phyloP scores from a whole-genome alignment of 2,329 filamentous ascomycete species.

The Teratosphaeria pseudoeucalypti region DNA sequence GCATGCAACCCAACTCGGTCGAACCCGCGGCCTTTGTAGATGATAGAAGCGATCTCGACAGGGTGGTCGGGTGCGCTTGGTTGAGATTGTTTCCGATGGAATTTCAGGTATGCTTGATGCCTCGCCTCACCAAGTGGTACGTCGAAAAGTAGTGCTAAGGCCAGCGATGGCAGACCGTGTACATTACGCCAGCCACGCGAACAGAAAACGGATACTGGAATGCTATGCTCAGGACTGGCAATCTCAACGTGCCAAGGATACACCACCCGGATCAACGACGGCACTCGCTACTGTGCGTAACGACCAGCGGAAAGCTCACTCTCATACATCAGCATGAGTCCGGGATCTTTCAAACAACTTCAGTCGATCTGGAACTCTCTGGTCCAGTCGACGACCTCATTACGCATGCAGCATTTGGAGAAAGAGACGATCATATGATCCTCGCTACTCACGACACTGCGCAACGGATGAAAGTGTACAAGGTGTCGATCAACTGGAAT shows the following conservation, averaged over 20 bases:
- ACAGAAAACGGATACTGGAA: conserved; percentile 52
- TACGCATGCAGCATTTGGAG: conserved; percentile 64
- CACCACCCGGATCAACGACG: conserved; percentile 61
- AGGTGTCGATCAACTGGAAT: conserved; percentile 66
- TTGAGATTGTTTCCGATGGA: conserved; percentile 39
- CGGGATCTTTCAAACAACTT: conserved; percentile 58
- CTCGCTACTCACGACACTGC: conserved; percentile 59
- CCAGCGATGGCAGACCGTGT: conserved; percentile 15
- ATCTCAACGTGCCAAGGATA: conserved; percentile 51
- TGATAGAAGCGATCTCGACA: conserved; percentile 49
- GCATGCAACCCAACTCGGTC: conserved; percentile 49
- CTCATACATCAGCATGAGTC: conserved; percentile 70
- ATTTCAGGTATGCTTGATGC: conserved; percentile 15
- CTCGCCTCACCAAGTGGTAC: not conserved
- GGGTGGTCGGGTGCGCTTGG: conserved; percentile 81
- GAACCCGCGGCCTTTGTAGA: not conserved
- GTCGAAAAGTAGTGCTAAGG: not conserved
- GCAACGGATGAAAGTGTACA: conserved; percentile 63
- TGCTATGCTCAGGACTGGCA: conserved; percentile 44
- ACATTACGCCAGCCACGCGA: conserved; percentile 28
- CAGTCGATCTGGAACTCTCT: conserved; percentile 44
- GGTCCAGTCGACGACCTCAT: conserved; percentile 51
- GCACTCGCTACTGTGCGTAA: conserved; percentile 67
- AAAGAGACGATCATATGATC: conserved; percentile 45
- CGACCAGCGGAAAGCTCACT: conserved; percentile 60